Percentiles rank a stretch among this genome's conserved stretches.
These are phyloP conservation scores for Benincasa hispida DNA, from an alignment of 306 rosid species.

Conservation along the genomic window DNA sequence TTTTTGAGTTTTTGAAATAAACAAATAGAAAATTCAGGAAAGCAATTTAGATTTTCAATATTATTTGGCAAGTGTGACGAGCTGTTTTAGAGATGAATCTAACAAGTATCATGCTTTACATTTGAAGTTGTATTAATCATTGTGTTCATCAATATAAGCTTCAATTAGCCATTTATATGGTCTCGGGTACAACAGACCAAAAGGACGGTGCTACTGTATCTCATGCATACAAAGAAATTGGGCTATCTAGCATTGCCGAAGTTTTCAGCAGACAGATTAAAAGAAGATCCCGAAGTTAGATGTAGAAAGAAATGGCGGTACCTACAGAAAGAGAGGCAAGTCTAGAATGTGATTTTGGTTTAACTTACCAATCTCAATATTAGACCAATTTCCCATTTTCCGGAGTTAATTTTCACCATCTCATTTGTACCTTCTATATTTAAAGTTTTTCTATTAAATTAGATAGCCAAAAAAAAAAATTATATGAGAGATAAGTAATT, in stretches of 20 bases:
- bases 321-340: background rate
- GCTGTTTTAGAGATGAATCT: background rate
- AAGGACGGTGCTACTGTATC: background rate
- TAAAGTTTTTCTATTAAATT: background rate
- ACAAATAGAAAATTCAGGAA: background rate
- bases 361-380: background rate
- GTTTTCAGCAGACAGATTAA: background rate
- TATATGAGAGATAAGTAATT: background rate
- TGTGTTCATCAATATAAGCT: background rate
- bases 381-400: background rate
- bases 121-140: background rate
- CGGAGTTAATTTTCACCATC: background rate
- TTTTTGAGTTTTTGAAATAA: background rate
- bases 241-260: background rate
- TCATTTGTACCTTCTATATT: background rate
- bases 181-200: background rate
- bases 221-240: background rate
- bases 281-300: background rate
- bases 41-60: background rate
- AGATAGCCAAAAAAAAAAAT: background rate
- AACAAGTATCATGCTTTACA: background rate
- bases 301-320: background rate
- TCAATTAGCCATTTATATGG: background rate
- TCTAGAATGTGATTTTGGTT: background rate
- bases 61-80: background rate